A percentile compares a stretch with the other conserved stretches of the same genome.
phyloP scores from a whole-genome alignment of 1,139 yeast genomes.

The Kodamaea plutei region DNA sequence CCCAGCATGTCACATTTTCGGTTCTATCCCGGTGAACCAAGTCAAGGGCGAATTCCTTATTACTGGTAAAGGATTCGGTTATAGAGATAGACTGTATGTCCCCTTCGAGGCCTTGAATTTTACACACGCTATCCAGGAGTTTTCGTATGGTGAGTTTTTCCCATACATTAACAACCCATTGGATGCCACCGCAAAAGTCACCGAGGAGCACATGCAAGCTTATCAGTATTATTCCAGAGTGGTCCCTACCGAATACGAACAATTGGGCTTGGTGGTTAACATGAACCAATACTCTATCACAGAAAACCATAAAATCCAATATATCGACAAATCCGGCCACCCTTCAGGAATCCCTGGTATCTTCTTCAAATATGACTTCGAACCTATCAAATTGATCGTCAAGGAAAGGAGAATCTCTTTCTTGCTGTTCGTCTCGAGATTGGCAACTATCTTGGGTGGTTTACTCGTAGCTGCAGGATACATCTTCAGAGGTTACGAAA shows the following conservation, averaged over 20 bases:
- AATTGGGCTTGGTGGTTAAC: slow-evolving; percentile 66
- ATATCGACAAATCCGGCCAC: slow-evolving; percentile 19
- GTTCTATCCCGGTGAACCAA: slow-evolving; percentile 80
- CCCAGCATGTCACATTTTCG: slow-evolving; percentile 86
- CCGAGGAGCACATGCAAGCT: slow-evolving; percentile 41
- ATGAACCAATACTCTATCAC: slow-evolving; percentile 87
- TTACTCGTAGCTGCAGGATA: slow-evolving; percentile 51
- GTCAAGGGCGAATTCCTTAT: slow-evolving; percentile 85
- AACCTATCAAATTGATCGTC: slow-evolving; percentile 71
- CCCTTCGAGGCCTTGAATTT: slow-evolving; percentile 59
- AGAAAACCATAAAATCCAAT: slow-evolving; percentile 37
- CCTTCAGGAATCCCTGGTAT: slow-evolving; percentile 66
- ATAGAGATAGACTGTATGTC: slow-evolving; percentile 42
- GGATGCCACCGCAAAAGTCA: slow-evolving; percentile 63
- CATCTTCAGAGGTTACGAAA: slow-evolving; percentile 47
- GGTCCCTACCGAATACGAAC: slow-evolving; percentile 76
- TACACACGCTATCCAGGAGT: slow-evolving; percentile 79
- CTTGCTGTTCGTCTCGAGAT: slow-evolving; percentile 67
- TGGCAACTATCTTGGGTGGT: slow-evolving; percentile 81
- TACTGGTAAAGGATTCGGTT: slow-evolving; percentile 71
- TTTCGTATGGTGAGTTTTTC: slow-evolving; percentile 86
- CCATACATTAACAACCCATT: slow-evolving; percentile 85
- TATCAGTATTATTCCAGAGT: slow-evolving; percentile 71
- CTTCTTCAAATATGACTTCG: slow-evolving; percentile 80
- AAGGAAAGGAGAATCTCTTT: slow-evolving; percentile 74